phyloP scores from a whole-genome alignment of 2,329 filamentous ascomycete species.

The Helotiales sp. region DNA sequence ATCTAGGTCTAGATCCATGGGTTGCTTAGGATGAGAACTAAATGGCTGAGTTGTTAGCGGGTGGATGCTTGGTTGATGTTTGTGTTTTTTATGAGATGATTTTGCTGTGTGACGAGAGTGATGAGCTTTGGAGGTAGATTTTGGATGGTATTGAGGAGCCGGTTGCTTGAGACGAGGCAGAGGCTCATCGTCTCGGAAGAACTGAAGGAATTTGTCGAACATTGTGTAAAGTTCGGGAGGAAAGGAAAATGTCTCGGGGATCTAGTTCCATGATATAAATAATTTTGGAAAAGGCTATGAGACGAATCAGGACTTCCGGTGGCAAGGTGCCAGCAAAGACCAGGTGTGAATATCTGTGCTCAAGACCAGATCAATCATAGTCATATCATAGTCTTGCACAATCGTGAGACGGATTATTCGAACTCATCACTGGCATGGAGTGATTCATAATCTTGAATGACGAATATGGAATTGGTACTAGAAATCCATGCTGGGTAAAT shows the following conservation, averaged over 20 bases:
- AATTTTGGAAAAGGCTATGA: not conserved
- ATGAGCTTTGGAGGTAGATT: not conserved
- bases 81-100: not conserved
- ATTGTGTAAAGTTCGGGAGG: not conserved
- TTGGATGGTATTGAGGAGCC: not conserved
- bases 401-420: not conserved
- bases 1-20: slow-evolving; percentile 40
- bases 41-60: slow-evolving; percentile 31
- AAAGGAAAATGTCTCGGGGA: not conserved
- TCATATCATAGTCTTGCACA: not conserved
- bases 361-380: not conserved
- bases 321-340: not conserved
- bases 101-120: not conserved
- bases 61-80: not conserved
- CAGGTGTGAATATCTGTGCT: not conserved
- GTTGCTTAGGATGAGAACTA: slow-evolving; percentile 22
- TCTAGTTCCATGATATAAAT: not conserved
- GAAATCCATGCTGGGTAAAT: not conserved
- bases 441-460: not conserved
- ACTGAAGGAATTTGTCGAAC: slow-evolving; percentile 6
- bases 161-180: not conserved
- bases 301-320: not conserved
- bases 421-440: not conserved
- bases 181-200: not conserved
- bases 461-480: not conserved